These are phyloP conservation scores for Neurospora africana DNA, from an alignment of 495 filamentous ascomycete genomes.

Conservation along the genomic window DNA sequence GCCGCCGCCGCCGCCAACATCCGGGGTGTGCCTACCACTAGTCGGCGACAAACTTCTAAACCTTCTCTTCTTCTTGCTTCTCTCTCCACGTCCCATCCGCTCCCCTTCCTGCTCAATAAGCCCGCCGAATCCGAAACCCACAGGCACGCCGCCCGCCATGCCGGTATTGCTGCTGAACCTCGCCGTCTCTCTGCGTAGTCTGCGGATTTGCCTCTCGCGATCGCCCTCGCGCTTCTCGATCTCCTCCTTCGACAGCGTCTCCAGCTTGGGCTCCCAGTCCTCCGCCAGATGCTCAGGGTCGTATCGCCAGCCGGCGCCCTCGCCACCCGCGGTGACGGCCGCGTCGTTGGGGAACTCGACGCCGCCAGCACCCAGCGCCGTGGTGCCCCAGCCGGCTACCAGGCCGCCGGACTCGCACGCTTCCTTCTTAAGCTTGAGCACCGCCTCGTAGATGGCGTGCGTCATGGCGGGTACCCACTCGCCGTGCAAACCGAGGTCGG, in stretches of 20 bases:
- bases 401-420: constrained; percentile 81
- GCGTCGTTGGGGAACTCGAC: constrained; percentile 81
- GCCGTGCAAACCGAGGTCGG: constrained; percentile 76
- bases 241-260: constrained; percentile 83
- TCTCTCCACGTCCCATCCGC: constrained; percentile 72
- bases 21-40: constrained; percentile 61
- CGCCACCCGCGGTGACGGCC: constrained; percentile 44
- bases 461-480: constrained; percentile 94
- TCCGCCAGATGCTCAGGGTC: constrained; percentile 81
- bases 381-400: constrained; percentile 50
- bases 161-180: constrained; percentile 77
- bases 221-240: constrained; percentile 97
- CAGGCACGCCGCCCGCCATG: constrained; percentile 53
- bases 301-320: constrained; percentile 85
- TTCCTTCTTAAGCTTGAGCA: constrained; percentile 88
- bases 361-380: constrained; percentile 26
- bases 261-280: constrained; percentile 92
- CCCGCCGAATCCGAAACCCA: constrained; percentile 43
- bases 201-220: constrained; percentile 77
- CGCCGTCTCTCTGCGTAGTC: constrained; percentile 82
- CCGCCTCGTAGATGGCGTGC: constrained; percentile 94
- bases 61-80: constrained; percentile 86
- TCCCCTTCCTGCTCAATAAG: constrained; percentile 53
- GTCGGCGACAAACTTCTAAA: constrained; percentile 80
- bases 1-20: constrained; percentile 53